phyloP scores from a whole-genome alignment of 129 eudicot species.

The Mikania micrantha region DNA sequence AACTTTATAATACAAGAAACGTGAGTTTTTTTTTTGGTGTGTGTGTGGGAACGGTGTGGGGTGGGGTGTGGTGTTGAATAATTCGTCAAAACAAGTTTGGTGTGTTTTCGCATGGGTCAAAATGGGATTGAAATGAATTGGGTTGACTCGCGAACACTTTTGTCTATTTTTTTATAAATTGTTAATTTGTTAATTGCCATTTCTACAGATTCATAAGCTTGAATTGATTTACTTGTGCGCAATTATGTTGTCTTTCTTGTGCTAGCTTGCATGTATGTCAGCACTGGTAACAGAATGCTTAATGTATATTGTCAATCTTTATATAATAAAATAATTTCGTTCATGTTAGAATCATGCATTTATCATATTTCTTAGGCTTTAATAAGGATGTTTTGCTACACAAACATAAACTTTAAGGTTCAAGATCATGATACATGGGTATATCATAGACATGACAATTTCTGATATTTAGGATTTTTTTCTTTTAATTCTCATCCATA shows the following conservation, averaged over 20 bases:
- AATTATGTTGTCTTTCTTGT: background rate
- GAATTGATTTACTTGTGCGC: too few species aligned
- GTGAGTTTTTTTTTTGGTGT: background rate
- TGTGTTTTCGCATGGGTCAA: background rate
- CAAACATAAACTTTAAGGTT: background rate
- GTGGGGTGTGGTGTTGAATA: background rate
- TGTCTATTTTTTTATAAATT: background rate
- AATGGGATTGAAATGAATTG: background rate
- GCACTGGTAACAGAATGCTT: background rate
- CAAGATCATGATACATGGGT: background rate
- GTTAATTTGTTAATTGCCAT: background rate
- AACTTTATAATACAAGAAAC: background rate
- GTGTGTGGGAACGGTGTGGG: background rate
- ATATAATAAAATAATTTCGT: background rate
- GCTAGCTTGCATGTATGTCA: background rate
- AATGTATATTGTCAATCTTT: background rate
- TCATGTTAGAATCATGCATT: background rate
- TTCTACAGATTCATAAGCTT: too few species aligned
- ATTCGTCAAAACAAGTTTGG: background rate
- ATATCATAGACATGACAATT: background rate
- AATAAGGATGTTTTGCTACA: background rate
- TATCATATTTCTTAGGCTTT: background rate
- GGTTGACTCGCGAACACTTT: background rate
- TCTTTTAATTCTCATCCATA: background rate
- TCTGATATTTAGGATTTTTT: background rate